Base-by-base conservation (phyloP, 1,284 basidiomycete genomes). In the Heliocybe sulcata region DNA sequence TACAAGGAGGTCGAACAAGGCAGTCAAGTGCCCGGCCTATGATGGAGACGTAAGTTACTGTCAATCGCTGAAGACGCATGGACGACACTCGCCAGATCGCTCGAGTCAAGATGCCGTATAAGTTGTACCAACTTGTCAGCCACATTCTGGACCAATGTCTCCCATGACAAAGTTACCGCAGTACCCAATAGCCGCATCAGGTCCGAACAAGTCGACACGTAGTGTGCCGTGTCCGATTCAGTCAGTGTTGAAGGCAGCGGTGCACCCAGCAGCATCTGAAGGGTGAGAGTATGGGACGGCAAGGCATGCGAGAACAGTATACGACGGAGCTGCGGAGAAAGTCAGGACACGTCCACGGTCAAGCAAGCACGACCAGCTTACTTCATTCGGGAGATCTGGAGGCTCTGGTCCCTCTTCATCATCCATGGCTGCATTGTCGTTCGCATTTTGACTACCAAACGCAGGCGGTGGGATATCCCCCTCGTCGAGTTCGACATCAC, bases 271-370 rank as follows among this genome's bases (percentile, higher is more conserved):
- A 90, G 72, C 12, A 73, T 61, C 58, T 87, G 85, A 6, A 90
- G 69, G 2, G 85, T 83, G 19, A 76, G 66, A 11, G 70, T 63
- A 2, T 65, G 64, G 31, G 66, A 70, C 23, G 64, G 64, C 26
- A 69, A 63, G 3, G 71, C 69, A 65, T 90, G 87, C 1, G 77
- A 80, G 53, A 87, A 65, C 12, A 89, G 64, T 25, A 85, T 71
- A 49, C 77, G 74, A 58, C 77, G 79, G 49, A 88, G 66, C 87
- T 89, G 56, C 25, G 25, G 14, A 56, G 19, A 35, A 20, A 25
- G n/a, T 60, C 6, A 42, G 26, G 51, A 35, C 38, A 49, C 52
- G 25, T 48, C n/a, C 52, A 25, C 53, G 35, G 54, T 23, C 25
- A 35, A 48, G 19, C 19, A 51, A 59, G 10, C 12, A 35, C 47